Evolutionary conservation across 2,329 filamentous ascomycete species (phyloP).

Genomic region (Metarhizium brunneum): DNA sequence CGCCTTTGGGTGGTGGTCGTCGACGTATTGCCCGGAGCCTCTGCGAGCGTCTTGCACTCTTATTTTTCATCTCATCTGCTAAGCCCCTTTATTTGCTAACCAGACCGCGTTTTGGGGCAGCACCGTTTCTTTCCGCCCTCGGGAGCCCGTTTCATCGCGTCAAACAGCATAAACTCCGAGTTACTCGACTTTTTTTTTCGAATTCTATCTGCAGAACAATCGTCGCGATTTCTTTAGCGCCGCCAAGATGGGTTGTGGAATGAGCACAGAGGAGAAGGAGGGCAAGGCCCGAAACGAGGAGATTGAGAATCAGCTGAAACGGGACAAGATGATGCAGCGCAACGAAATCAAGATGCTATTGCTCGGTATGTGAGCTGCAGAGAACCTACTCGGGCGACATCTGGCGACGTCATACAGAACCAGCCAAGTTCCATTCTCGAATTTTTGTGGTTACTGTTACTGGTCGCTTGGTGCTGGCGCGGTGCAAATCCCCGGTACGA

Average conservation of each 20-base stretch:
- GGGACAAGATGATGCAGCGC: conserved; percentile 96
- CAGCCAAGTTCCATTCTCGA: not conserved
- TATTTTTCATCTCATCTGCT: not conserved
- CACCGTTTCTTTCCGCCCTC: not conserved
- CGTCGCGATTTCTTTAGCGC: conserved; percentile 9
- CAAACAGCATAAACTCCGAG: not conserved
- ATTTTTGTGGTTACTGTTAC: not conserved
- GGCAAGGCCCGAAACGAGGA: conserved; percentile 99
- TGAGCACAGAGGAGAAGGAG: conserved; percentile 99
- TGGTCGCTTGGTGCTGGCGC: not conserved
- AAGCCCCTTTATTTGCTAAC: not conserved
- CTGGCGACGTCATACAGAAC: not conserved
- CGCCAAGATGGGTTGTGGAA: conserved; percentile 95
- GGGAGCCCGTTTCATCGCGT: not conserved
- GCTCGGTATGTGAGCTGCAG: conserved; percentile 54
- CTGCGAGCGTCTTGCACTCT: not conserved
- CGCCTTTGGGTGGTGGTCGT: not conserved
- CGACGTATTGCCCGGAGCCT: not conserved
- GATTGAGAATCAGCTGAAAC: conserved; percentile 98
- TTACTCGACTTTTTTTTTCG: not conserved
- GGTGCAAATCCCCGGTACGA: not conserved
- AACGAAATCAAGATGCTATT: conserved; percentile 99
- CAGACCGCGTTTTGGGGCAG: not conserved
- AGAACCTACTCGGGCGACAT: not conserved
- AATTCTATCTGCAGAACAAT: not conserved